These are phyloP conservation scores for Asterionellopsis glacialis DNA, from an alignment of 108 stramenopile species.

Conservation along the genomic window DNA sequence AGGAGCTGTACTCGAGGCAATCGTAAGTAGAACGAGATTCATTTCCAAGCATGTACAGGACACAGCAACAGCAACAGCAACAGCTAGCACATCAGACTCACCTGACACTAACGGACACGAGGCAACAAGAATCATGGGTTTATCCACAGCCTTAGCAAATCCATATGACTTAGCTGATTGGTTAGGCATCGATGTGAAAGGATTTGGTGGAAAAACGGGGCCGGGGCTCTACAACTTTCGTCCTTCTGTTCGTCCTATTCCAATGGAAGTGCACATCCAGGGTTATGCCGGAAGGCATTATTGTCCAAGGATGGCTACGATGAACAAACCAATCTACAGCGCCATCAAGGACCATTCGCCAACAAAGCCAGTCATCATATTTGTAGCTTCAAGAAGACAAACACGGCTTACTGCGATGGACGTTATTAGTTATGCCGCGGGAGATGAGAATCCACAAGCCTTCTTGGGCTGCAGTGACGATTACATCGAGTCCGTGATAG, in stretches of 20 bases:
- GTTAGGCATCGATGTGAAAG: conserved; percentile 87
- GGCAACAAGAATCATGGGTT: conserved; percentile 85
- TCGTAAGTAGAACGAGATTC: conserved; percentile 92
- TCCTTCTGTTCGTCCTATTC: conserved; percentile 93
- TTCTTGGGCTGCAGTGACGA: conserved; percentile 78
- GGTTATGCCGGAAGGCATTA: conserved; percentile 97
- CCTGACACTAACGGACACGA: conserved; percentile 8
- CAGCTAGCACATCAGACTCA: conserved; percentile 8
- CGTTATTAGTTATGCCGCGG: conserved; percentile 80
- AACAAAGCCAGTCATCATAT: conserved; percentile 90
- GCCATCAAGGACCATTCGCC: conserved; percentile 94
- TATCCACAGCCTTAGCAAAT: conserved; percentile 97
- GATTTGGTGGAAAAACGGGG: conserved; percentile 14
- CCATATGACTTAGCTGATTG: conserved; percentile 94
- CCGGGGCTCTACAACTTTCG: conserved; percentile 94
- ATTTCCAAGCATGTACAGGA: conserved; percentile 64
- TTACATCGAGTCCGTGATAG: conserved; percentile 63
- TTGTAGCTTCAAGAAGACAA: conserved; percentile 91
- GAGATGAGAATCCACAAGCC: conserved; percentile 65
- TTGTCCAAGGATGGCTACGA: conserved; percentile 92
- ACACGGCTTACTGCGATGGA: conserved; percentile 96
- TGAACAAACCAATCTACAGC: conserved; percentile 99
- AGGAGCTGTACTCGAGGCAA: conserved; percentile 97
- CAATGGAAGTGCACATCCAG: conserved; percentile 92
- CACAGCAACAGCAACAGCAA: background rate